Evolutionary conservation across 1,139 yeast genomes (phyloP), one percentile per base, ranked within the genome.

Genomic region (Protomyces arabidopsidicola): DNA sequence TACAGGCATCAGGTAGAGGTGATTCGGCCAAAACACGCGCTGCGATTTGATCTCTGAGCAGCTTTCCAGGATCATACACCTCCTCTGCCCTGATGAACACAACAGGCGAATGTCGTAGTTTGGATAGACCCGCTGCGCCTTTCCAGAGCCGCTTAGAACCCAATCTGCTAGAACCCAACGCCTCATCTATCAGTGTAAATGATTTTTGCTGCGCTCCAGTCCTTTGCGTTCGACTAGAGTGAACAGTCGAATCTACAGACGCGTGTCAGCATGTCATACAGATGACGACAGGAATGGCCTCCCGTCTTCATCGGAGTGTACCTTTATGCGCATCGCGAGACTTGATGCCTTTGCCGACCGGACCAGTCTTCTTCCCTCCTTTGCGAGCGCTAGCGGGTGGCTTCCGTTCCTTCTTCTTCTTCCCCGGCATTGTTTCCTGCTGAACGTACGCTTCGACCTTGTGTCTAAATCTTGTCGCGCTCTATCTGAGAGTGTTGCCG

Each of bases 91-190:
- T 51, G 39, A 58, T 50, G 42, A 58, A 58, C 31, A 51, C 56
- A 16, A 58, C 52, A 8, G 62, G 62, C 53, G 42, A 31, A 27
- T 58, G 53, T n/a, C 62, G 51, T 22, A 58, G 42, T 53, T 58
- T 58, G 2, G 22, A 16, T n/a, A 8, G 5, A 10, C 27, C 52
- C 14, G 56, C 62, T 10, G 39, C 55, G 39, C 62, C 62, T 42
- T 58, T 55, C 62, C 62, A 58, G 50, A 58, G 35, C 5, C 62
- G 55, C 22, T 58, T 58, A 51, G 62, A 58, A 6, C 52, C 42
- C 36, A 48, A 16, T 14, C 42, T 38, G 34, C 55, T 58, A 12
- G 62, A 58, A 8, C 27, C 53, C 6, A 50, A 34, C 22, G 62
- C 62, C 34, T 58, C 62, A 18, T 58, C 52, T 14, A 51, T 52